Evolutionary conservation across 306 rosid genomes (phyloP).

Genomic region (Quercus ilex): DNA sequence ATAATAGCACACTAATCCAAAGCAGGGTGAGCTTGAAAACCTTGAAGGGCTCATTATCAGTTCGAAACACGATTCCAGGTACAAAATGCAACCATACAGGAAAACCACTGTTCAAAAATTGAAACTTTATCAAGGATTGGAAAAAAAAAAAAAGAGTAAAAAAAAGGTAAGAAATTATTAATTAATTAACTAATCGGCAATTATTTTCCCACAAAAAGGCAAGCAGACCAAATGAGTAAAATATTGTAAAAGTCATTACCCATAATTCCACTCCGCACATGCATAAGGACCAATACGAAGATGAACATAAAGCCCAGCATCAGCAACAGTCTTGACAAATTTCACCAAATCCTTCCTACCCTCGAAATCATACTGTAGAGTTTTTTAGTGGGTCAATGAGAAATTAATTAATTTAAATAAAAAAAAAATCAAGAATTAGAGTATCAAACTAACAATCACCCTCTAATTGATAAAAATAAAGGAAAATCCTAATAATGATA

Average conservation of each 20-base stretch:
- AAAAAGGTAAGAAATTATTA: neutral
- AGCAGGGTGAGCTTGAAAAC: conserved; percentile 28
- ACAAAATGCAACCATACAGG: conserved; percentile 89
- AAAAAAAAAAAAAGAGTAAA: neutral
- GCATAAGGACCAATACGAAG: conserved; percentile 95
- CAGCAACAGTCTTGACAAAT: conserved; percentile 77
- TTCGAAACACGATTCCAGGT: conserved; percentile 73
- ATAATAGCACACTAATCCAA: neutral
- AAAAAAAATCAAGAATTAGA: neutral
- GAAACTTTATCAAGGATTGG: conserved; percentile 5
- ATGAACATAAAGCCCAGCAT: conserved; percentile 77
- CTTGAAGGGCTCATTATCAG: conserved; percentile 81
- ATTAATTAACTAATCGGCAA: neutral
- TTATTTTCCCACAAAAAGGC: neutral
- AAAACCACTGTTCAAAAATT: conserved; percentile 60
- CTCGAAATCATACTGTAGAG: conserved; percentile 64
- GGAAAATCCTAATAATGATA: conserved; percentile 15
- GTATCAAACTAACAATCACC: neutral
- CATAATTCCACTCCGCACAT: conserved; percentile 98
- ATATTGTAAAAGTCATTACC: conserved; percentile 36
- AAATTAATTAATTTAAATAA: neutral
- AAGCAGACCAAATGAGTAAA: neutral
- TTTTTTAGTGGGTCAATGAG: conserved; percentile 1
- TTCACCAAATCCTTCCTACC: conserved; percentile 73
- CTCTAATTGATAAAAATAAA: neutral